A percentile compares a stretch with the other conserved stretches of the same genome.
Conservation (phyloP, 805 yeast species). For the Blastobotrys mokoenaii region DNA sequence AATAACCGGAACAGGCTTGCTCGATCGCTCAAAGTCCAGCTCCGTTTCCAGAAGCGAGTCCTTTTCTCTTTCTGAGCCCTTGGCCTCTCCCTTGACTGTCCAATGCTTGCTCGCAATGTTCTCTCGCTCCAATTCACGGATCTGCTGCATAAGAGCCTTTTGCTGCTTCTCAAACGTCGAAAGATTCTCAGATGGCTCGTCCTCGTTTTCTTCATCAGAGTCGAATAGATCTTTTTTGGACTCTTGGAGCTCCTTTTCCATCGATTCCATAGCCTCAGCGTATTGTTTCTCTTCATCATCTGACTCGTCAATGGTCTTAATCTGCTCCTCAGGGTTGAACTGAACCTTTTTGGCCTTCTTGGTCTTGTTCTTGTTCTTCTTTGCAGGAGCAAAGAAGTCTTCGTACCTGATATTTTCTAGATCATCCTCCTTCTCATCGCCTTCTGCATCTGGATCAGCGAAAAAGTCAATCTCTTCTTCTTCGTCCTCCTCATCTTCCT, state of each 20-base stretch:
- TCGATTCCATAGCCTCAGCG: slow-evolving; percentile 22
- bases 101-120: slow-evolving; percentile 86
- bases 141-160: slow-evolving; percentile 63
- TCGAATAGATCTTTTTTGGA: slow-evolving; percentile 33
- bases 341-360: slow-evolving; percentile 5
- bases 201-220: slow-evolving; percentile 48
- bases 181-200: slow-evolving; percentile 40
- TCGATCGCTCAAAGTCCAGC: slow-evolving; percentile 83
- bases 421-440: slow-evolving; percentile 38
- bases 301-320: slow-evolving; percentile 13
- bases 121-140: slow-evolving; percentile 71
- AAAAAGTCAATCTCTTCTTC: slow-evolving; percentile 41
- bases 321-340: slow-evolving; percentile 10
- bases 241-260: background rate
- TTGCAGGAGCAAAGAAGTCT: slow-evolving; percentile 33
- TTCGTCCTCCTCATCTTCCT: slow-evolving; percentile 38
- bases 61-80: slow-evolving; percentile 68
- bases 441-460: slow-evolving; percentile 28
- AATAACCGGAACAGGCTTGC: slow-evolving; percentile 93
- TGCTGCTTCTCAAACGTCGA: slow-evolving; percentile 84
- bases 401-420: slow-evolving; percentile 27
- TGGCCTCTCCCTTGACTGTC: slow-evolving; percentile 91
- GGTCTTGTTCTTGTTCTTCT: slow-evolving; percentile 6
- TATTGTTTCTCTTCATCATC: slow-evolving; percentile 13
- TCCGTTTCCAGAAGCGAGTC: slow-evolving; percentile 73